A percentile compares a stretch with the other conserved stretches of the same genome.
phyloP scores from a whole-genome alignment of 352 stramenopile genomes.

The Phytophthora crassamura region DNA sequence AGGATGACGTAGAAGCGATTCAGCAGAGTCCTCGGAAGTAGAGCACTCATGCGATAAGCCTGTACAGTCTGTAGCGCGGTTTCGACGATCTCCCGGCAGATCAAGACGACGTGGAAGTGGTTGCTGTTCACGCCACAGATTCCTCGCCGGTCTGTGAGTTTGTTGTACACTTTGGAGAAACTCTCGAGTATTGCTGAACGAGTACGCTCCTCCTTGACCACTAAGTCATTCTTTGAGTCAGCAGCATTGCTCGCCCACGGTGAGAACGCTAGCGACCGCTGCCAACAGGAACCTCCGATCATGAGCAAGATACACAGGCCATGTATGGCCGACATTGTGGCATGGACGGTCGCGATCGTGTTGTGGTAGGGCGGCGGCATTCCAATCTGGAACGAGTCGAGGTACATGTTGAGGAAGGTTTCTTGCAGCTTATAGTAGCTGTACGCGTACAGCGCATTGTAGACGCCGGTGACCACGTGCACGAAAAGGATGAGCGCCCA shows the following conservation, averaged over 20 bases:
- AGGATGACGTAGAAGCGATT: too few species aligned
- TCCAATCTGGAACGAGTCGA: constrained; percentile 21
- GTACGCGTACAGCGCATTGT: constrained; percentile 9
- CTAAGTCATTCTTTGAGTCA: background rate
- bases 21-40: too few species aligned
- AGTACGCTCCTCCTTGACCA: background rate
- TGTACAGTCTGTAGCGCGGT: too few species aligned
- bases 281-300: background rate
- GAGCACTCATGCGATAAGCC: too few species aligned
- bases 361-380: constrained; percentile 23
- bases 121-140: background rate
- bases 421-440: constrained; percentile 14
- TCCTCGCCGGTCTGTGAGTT: background rate
- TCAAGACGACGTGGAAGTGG: constrained; percentile 3
- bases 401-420: constrained; percentile 12
- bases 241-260: background rate
- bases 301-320: constrained; percentile 21
- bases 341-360: constrained; percentile 20
- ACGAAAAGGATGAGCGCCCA: background rate
- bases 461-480: constrained; percentile 1
- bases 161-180: background rate
- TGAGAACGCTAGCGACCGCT: constrained; percentile 16
- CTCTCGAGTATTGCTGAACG: constrained; percentile 2
- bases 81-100: constrained; percentile 20
- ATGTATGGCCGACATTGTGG: constrained; percentile 26